Percentiles rank a stretch among this genome's conserved stretches.
These are phyloP conservation scores for Acorus calamus DNA, from an alignment of 106 monocot genomes.

Conservation along the genomic window DNA sequence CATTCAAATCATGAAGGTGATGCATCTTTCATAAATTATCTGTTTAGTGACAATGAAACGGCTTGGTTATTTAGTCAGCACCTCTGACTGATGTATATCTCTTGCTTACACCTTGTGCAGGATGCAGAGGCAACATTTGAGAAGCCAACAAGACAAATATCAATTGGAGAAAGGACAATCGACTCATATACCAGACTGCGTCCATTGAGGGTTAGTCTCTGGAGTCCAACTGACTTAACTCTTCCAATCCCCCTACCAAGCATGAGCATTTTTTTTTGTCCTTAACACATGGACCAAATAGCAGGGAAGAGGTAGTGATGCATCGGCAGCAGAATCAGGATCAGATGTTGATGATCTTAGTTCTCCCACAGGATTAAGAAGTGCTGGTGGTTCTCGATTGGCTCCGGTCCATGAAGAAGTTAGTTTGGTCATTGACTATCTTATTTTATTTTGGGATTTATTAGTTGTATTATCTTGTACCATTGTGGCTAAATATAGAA, in stretches of 20 bases:
- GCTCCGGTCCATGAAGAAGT: constrained; percentile 88
- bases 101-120: constrained; percentile 40
- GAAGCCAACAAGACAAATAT: constrained; percentile 29
- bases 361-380: constrained; percentile 15
- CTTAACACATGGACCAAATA: neutral
- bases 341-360: constrained; percentile 29
- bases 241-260: neutral
- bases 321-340: neutral
- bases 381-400: constrained; percentile 37
- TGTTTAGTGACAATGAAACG: neutral
- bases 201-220: constrained; percentile 36
- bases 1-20: constrained; percentile 58
- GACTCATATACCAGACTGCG: constrained; percentile 10
- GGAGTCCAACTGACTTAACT: too few species aligned
- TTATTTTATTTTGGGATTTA: too few species aligned
- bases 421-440: neutral
- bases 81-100: neutral
- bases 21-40: neutral
- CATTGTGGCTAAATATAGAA: too few species aligned
- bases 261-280: neutral
- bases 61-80: neutral
- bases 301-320: constrained; percentile 43
- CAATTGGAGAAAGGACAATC: constrained; percentile 28
- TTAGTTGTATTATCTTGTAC: too few species aligned
- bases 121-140: constrained; percentile 29